Evolutionary conservation across 345 rosid genomes (phyloP), one percentile per base, ranked within the genome.

Genomic region (Hibiscus tridactylites): DNA sequence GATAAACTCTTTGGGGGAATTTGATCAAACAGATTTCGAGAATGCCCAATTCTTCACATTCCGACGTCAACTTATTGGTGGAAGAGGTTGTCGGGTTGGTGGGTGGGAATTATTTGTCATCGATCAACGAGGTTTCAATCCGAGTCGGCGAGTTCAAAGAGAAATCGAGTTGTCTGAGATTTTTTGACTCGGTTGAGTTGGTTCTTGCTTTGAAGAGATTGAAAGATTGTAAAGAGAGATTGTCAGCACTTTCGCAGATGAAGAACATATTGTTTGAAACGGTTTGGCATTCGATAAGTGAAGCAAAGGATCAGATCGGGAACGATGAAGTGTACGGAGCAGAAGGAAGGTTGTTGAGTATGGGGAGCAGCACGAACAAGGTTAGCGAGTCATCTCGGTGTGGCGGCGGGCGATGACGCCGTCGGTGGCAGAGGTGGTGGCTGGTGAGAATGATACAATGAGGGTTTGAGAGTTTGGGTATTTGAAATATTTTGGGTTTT

Each of bases 161-260:
- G 19, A 78, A 94, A 71, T 71, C 81, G 62, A 73, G 76, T 49
- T 78, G 73, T 46, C 74, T 88, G 79, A 84, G 84, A 17, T 87
- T 87, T 42, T 84, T 75, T 52, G 92, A 90, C 64, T 79, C 89
- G 76, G 77, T 93, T 4, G 91, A 88, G 90, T 81, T 91, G 74
- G 86, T 65, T 1, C 88, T 87, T 71, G 76, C 73, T 10, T 78
- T 88, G 74, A 88, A 81, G 71, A 78, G 87, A 78, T 57, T 88
- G 3, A 89, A 86, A 75, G 79, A 60, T 65, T 84, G 86, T 53
- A 81, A 82, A 77, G 92, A 86, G 68, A 81, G 73, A 42, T 65
- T 86, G 67, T 53, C 74, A 57, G 73, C 31, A n/a, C 68, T 85
- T 65, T 77, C 73, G 0, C 61, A 42, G 4, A 76, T 79, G 68